These are phyloP conservation scores for Gaertneriomyces sp. DNA, from an alignment of 192 early-diverging fungal species.

Conservation along the genomic window DNA sequence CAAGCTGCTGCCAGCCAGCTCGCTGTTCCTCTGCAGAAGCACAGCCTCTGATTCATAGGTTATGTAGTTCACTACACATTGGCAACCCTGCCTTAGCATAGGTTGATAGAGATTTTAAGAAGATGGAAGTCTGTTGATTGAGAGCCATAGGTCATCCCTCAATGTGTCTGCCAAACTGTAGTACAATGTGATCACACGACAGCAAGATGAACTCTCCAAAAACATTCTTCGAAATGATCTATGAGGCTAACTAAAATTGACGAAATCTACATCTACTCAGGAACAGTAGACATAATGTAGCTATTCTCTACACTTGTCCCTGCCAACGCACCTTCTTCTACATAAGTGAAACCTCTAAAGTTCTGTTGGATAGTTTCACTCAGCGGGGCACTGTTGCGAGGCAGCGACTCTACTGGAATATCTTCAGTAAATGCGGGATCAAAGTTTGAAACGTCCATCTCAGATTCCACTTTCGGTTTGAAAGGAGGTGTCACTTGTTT, in stretches of 20 bases:
- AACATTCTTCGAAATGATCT: too few species aligned
- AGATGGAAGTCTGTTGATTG: too few species aligned
- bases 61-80: background rate
- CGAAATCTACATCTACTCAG: too few species aligned
- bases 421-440: constrained; percentile 49
- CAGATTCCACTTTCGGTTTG: constrained; percentile 61
- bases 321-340: constrained; percentile 19
- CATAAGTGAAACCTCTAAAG: constrained; percentile 49
- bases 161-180: too few species aligned
- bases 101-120: too few species aligned
- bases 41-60: constrained; percentile 9
- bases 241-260: too few species aligned
- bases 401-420: constrained; percentile 46
- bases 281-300: too few species aligned
- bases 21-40: background rate
- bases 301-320: too few species aligned
- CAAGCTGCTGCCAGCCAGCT: constrained; percentile 11
- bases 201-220: too few species aligned
- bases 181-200: too few species aligned
- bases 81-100: background rate
- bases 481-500: constrained; percentile 65
- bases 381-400: constrained; percentile 36
- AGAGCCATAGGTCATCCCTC: too few species aligned
- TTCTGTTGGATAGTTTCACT: constrained; percentile 46
- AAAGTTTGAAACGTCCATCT: constrained; percentile 51